Evolutionary conservation across 1,284 basidiomycete genomes (phyloP).

Genomic region (Cutaneotrichosporon sp.): DNA sequence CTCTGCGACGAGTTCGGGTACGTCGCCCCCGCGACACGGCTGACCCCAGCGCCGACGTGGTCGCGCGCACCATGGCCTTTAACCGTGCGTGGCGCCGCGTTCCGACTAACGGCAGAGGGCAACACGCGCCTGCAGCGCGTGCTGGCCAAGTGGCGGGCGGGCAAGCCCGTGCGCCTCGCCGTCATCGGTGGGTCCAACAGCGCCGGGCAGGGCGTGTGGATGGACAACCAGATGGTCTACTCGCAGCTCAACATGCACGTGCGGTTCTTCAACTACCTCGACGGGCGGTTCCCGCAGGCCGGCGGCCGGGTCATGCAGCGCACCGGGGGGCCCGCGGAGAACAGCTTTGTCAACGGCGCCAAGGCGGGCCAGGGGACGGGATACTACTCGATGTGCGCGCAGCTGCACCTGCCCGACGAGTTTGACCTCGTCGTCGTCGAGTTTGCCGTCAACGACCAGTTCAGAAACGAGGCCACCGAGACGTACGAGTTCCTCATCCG

Average conservation of each 20-base stretch:
- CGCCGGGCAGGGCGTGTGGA: constrained; percentile 31
- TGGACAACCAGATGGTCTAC: constrained; percentile 21
- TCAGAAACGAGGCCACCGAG: constrained; percentile 1
- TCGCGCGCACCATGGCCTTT: constrained; percentile 19
- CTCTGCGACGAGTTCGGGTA: constrained; percentile 7
- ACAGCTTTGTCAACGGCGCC: constrained; percentile 37
- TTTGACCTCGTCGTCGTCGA: constrained; percentile 36
- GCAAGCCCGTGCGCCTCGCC: constrained; percentile 30
- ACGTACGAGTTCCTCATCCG: constrained; percentile 17
- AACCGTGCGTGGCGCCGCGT: no score
- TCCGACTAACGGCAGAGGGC: constrained; percentile 4
- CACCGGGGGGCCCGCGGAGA: constrained; percentile 10
- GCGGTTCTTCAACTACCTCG: constrained; percentile 42
- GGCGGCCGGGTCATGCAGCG: constrained; percentile 7
- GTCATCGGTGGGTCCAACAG: constrained; percentile 39
- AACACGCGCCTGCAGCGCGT: constrained; percentile 29
- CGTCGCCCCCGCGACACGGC: no score
- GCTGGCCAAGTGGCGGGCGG: constrained; percentile 24
- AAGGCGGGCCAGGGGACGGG: constrained; percentile 15
- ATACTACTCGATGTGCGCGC: constrained; percentile 38
- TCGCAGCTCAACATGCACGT: constrained; percentile 35
- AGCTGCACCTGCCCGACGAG: constrained; percentile 36
- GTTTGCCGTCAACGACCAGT: constrained; percentile 41
- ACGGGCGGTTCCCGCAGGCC: constrained; percentile 36
- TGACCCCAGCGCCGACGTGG: constrained; percentile 1